phyloP scores from a whole-genome alignment of 495 filamentous ascomycete genomes.

The Clavariopsis aquatica region DNA sequence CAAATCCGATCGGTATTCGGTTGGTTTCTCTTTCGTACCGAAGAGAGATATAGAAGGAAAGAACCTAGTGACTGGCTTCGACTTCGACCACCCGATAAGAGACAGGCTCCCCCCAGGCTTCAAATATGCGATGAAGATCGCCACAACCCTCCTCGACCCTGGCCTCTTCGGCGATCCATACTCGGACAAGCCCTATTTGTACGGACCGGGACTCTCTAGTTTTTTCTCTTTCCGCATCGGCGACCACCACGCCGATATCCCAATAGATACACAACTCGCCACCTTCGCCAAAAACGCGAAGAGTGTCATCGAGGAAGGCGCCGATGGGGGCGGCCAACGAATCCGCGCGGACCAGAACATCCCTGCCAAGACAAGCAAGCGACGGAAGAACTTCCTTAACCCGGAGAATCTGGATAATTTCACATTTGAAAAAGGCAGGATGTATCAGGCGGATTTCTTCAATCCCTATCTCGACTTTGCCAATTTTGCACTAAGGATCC shows the following conservation, averaged over 20 bases:
- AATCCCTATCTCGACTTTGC: slow-evolving; percentile 91
- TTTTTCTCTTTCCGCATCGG: slow-evolving; percentile 42
- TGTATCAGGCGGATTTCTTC: slow-evolving; percentile 81
- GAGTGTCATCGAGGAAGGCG: slow-evolving; percentile 42
- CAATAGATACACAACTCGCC: slow-evolving; percentile 20
- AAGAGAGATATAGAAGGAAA: slow-evolving; percentile 65
- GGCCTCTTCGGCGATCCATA: slow-evolving; percentile 85
- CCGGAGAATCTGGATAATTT: slow-evolving; percentile 52
- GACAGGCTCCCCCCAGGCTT: slow-evolving; percentile 87
- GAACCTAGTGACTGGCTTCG: slow-evolving; percentile 86
- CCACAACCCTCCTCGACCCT: slow-evolving; percentile 85
- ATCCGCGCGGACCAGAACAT: slow-evolving; percentile 52
- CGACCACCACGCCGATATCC: slow-evolving; percentile 5
- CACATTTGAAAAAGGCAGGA: slow-evolving; percentile 59
- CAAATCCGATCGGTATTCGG: slow-evolving; percentile 74
- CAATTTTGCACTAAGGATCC: slow-evolving; percentile 46
- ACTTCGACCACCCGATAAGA: slow-evolving; percentile 85
- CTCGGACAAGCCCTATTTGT: slow-evolving; percentile 80
- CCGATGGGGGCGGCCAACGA: slow-evolving; percentile 56
- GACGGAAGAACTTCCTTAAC: slow-evolving; percentile 49
- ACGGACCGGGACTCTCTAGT: slow-evolving; percentile 70
- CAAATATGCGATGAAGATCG: slow-evolving; percentile 72
- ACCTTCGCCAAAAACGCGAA: slow-evolving; percentile 7
- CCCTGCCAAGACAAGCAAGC: slow-evolving; percentile 39
- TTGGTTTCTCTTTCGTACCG: slow-evolving; percentile 73